These are phyloP conservation scores for Asterionellopsis glacialis DNA, from an alignment of 108 stramenopile genomes.

Conservation along the genomic window DNA sequence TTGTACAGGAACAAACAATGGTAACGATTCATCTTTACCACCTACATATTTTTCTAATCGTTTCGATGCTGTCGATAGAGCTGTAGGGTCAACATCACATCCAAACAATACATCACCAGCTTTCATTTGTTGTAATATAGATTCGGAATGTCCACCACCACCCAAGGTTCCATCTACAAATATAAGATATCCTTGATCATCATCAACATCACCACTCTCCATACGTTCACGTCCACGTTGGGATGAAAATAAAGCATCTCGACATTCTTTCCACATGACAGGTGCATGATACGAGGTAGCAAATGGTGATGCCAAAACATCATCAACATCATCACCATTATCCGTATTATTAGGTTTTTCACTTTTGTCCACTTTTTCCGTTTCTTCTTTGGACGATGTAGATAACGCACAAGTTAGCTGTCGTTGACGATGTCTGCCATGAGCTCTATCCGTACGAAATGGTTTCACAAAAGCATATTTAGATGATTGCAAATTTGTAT, in stretches of 20 bases:
- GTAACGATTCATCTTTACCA: slow-evolving; percentile 11
- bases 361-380: too few relatives aligned
- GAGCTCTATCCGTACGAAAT: too few relatives aligned
- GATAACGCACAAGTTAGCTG: too few relatives aligned
- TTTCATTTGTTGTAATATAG: slow-evolving; percentile 49
- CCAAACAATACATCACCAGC: slow-evolving; percentile 75
- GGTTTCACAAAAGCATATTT: too few relatives aligned
- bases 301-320: slow-evolving; percentile 18
- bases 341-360: too few relatives aligned
- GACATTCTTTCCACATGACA: slow-evolving; percentile 79
- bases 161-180: slow-evolving; percentile 87
- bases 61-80: slow-evolving; percentile 57
- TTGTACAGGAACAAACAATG: slow-evolving; percentile 56
- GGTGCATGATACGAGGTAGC: slow-evolving; percentile 81
- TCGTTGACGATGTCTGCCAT: too few relatives aligned
- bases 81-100: slow-evolving; percentile 77
- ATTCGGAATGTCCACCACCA: slow-evolving; percentile 82
- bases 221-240: slow-evolving; percentile 12
- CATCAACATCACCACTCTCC: slow-evolving; percentile 13
- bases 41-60: slow-evolving; percentile 56
- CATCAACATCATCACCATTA: too few relatives aligned
- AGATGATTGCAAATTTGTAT: too few relatives aligned
- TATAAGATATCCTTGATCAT: slow-evolving; percentile 35
- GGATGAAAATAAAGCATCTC: slow-evolving; percentile 62
- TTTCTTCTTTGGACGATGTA: too few relatives aligned